phyloP scores from a whole-genome alignment of 1,139 yeast genomes.

The Pichia sp. region DNA sequence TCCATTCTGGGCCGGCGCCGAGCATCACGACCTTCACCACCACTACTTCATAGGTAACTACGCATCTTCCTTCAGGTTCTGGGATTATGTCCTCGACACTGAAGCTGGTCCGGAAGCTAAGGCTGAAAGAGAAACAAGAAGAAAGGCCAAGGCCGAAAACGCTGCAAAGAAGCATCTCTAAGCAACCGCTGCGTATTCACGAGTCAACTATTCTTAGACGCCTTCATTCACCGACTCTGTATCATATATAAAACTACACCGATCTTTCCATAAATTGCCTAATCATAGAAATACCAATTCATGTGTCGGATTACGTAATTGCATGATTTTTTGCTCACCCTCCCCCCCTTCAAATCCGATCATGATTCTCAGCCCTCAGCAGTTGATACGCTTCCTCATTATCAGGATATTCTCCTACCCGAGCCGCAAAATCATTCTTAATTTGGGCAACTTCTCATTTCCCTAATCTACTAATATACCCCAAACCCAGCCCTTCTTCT shows the following conservation, averaged over 20 bases:
- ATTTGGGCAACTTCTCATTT: background rate
- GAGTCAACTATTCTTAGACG: background rate
- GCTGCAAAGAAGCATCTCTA: slow-evolving; percentile 29
- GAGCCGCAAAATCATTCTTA: background rate
- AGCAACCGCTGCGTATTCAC: background rate
- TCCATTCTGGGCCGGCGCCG: slow-evolving; percentile 99
- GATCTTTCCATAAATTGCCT: background rate
- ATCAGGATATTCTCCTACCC: background rate
- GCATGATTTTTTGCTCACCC: too few relatives aligned
- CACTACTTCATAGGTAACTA: slow-evolving; percentile 88
- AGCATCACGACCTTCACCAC: slow-evolving; percentile 96
- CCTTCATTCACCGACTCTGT: background rate
- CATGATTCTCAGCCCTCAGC: background rate
- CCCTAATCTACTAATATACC: too few relatives aligned
- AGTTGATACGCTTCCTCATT: background rate
- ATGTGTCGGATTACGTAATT: background rate
- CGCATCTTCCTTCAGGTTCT: slow-evolving; percentile 93
- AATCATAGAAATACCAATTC: background rate
- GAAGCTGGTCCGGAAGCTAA: slow-evolving; percentile 78
- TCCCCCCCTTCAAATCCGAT: background rate
- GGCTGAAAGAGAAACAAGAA: slow-evolving; percentile 55
- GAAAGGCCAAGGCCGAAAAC: slow-evolving; percentile 48
- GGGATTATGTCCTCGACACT: slow-evolving; percentile 81
- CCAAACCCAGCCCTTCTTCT: too few relatives aligned
- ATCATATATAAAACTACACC: background rate